Percentiles rank a stretch among this genome's conserved stretches.
Evolutionary conservation across 1,284 basidiomycete genomes (phyloP).

Genomic region (Tilletia caries): DNA sequence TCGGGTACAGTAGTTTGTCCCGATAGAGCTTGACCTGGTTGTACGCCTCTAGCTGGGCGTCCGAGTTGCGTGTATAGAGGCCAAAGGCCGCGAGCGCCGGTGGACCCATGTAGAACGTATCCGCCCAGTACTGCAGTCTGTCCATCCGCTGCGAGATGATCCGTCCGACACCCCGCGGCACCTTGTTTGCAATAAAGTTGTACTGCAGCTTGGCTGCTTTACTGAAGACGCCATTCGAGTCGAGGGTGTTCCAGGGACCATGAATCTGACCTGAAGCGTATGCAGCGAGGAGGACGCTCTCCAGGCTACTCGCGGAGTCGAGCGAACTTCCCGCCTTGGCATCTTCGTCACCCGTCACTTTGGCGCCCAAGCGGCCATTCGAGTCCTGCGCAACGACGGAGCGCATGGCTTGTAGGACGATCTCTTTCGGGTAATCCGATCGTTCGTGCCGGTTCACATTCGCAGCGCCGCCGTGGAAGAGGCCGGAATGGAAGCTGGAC

Average conservation of each 20-base stretch:
- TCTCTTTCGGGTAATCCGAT: not conserved
- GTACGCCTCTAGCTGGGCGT: not conserved
- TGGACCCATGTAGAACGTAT: not conserved
- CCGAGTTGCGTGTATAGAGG: not conserved
- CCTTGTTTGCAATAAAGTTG: not conserved
- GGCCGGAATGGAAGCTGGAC: not conserved
- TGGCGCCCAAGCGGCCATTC: not conserved
- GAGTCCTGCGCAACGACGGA: slow-evolving; percentile 4
- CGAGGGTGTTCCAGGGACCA: not conserved
- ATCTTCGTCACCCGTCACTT: not conserved
- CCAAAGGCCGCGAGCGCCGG: not conserved
- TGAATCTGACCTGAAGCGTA: not conserved
- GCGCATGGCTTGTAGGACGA: slow-evolving; percentile 2
- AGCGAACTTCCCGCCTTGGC: not conserved
- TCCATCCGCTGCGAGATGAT: slow-evolving; percentile 8
- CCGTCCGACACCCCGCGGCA: not conserved
- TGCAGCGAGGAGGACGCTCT: not conserved
- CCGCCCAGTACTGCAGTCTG: slow-evolving; percentile 5
- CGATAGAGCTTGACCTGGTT: not conserved
- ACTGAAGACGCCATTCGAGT: not conserved
- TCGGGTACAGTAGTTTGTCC: not conserved
- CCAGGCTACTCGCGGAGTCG: not conserved
- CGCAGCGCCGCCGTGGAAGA: not conserved
- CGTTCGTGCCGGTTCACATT: not conserved
- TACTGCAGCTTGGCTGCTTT: not conserved